Evolutionary conservation across 2,329 filamentous ascomycete species (phyloP), one percentile per base, ranked within the genome.

Genomic region (Fusarium xyrophilum): DNA sequence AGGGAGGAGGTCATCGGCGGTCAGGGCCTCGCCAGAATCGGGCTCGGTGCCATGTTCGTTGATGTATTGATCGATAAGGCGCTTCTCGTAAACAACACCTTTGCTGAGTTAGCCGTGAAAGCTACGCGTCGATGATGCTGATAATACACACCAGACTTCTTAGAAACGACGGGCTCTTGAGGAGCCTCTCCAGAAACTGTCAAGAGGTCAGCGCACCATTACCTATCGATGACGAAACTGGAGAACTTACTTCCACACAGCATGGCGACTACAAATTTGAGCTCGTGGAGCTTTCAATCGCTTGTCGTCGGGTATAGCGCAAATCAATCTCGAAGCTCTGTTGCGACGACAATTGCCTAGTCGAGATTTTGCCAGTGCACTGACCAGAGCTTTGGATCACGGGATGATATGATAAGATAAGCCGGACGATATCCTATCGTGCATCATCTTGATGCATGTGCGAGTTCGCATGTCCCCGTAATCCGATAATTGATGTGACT

Each of bases 101-200:
- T 76, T 30, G 21, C 33, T 40, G 40, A 14, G 60, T 74, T 65
- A 74, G 71, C 52, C n/a, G 5, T 40, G 40, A 36, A 32, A 30
- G 27, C 53, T 55, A 56, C 52, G 63, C 44, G 59, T 48, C 15
- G 32, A 60, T 63, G 40, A 57, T 69, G 55, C 53, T 54, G 60
- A 56, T 72, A 52, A 50, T 21, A 83, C 89, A 75, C 84, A 93
- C 93, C 94, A 77, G 93, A 96, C 83, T 97, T 97, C 80, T 92
- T 91, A 77, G 96, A 99, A 76, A 93, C 92, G 72, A 98, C 95
- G 58, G 96, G 94, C 82, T 93, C 91, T 83, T 97, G 92, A 70
- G 96, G 95, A 82, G 93, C 90, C 87, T 97, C 95, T 82, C 96
- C 96, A 67, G 96, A 99, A 81, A 99, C 95, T 97, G 76, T 57